Evolutionary conservation across 2,329 filamentous ascomycete genomes (phyloP), one percentile per base, ranked within the genome.

Genomic region (Cladosporium sp.): DNA sequence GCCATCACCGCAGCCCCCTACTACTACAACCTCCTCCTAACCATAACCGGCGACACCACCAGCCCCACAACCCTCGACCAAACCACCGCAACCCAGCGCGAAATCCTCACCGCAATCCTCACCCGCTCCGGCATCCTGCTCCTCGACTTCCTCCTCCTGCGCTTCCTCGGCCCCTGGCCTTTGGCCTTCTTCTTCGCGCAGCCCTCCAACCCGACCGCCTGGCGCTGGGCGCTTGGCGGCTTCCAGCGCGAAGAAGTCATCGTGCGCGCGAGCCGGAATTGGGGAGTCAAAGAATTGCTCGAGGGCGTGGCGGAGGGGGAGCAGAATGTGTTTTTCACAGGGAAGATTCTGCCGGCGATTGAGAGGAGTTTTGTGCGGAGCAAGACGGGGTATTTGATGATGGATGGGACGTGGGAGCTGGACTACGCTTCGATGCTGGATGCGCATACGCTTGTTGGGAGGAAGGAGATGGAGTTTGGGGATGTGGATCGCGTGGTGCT

Each of bases 351-450:
- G 68, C 84, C 87, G 1, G 93, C 92, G 2, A 90, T 93, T 4
- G 85, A 89, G 18, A 85, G 88, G 26, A 80, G 87, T 72, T 83
- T 88, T 62, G 82, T 94, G 72, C 82, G 85, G 71, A 84, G 88
- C 71, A 97, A 96, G 84, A 97, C 93, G 34, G 93, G 92, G 24
- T 96, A 96, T 75, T 80, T 96, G 69, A 88, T 95, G 71, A 91
- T 96, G 83, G 91, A 93, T 75, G 86, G 85, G 68, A 86, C 92
- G 68, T 98, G 92, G 90, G 91, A 96, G 77, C 81, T 97, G 67
- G 93, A 97, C 76, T 97, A 93, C 85, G 84, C 84, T 57, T 85
- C 85, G 24, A 97, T 97, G 92, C 81, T 92, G 14, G 80, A 85
- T 68, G 92, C 92, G 4, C 90, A 92, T 55, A 80, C 80, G 38